A percentile compares a stretch with the other conserved stretches of the same genome.
phyloP scores from a whole-genome alignment of 805 yeast genomes.

The Wickerhamiella australiensis region DNA sequence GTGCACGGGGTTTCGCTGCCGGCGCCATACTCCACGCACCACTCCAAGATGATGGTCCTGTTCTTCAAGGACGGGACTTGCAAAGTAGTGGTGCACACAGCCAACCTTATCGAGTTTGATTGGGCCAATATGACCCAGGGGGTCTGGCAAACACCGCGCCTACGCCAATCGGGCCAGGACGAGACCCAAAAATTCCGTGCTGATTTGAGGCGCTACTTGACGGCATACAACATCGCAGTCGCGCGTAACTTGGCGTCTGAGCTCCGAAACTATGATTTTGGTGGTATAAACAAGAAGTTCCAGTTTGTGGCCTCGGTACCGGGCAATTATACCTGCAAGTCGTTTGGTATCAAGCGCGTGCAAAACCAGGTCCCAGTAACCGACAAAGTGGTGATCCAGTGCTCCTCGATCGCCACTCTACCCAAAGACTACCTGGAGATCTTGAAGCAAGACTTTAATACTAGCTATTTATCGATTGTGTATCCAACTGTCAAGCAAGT shows the following conservation, averaged over 20 bases:
- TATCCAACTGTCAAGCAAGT: slow-evolving; percentile 38
- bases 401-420: slow-evolving; percentile 25
- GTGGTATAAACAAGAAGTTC: slow-evolving; percentile 16
- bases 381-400: slow-evolving; percentile 16
- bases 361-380: slow-evolving; percentile 13
- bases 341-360: slow-evolving; percentile 22
- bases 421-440: slow-evolving; percentile 14
- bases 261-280: slow-evolving; percentile 23
- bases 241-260: slow-evolving; percentile 14
- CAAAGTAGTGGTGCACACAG: slow-evolving; percentile 27
- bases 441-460: slow-evolving; percentile 22
- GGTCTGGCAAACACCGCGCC: slow-evolving; percentile 24
- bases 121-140: slow-evolving; percentile 28
- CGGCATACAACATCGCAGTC: slow-evolving; percentile 17
- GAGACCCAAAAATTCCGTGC: slow-evolving; percentile 17
- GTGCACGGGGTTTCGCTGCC: slow-evolving; percentile 13
- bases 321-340: slow-evolving; percentile 17
- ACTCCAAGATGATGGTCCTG: slow-evolving; percentile 28
- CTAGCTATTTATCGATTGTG: slow-evolving; percentile 29
- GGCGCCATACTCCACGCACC: slow-evolving; percentile 19
- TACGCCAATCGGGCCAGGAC: slow-evolving; percentile 8
- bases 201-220: slow-evolving; percentile 23
- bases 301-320: slow-evolving; percentile 25
- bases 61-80: slow-evolving; percentile 13
- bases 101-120: slow-evolving; percentile 26